Evolutionary conservation across 2,329 filamentous ascomycete species (phyloP).

Genomic region (Camillea tinctor): DNA sequence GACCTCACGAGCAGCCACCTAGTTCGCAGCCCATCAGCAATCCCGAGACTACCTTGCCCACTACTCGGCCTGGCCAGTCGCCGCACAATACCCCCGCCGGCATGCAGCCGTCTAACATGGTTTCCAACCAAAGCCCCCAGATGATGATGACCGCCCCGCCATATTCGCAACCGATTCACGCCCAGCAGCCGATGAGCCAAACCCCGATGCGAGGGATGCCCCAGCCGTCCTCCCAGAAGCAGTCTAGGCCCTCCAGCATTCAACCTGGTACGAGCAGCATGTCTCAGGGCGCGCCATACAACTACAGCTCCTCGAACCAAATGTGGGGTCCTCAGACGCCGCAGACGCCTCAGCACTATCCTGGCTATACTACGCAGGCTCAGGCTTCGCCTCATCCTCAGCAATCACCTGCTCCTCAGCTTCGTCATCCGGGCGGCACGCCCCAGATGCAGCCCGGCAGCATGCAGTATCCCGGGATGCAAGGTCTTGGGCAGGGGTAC

Average conservation of each 20-base stretch:
- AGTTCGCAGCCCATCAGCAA: slow-evolving; percentile 47
- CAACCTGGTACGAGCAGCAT: slow-evolving; percentile 53
- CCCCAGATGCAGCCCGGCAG: slow-evolving; percentile 54
- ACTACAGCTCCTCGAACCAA: slow-evolving; percentile 59
- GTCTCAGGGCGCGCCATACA: slow-evolving; percentile 56
- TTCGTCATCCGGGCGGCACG: slow-evolving; percentile 55
- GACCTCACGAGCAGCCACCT: slow-evolving; percentile 74
- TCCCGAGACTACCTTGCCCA: slow-evolving; percentile 44
- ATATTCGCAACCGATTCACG: slow-evolving; percentile 70
- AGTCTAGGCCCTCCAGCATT: slow-evolving; percentile 63
- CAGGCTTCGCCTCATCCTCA: slow-evolving; percentile 50
- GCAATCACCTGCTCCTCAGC: slow-evolving; percentile 57
- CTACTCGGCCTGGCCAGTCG: slow-evolving; percentile 55
- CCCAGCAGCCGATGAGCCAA: slow-evolving; percentile 70
- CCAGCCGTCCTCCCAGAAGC: slow-evolving; percentile 61
- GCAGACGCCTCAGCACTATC: slow-evolving; percentile 59
- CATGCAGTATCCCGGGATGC: slow-evolving; percentile 64
- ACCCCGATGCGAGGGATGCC: slow-evolving; percentile 70
- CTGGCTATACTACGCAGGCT: slow-evolving; percentile 52
- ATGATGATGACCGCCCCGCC: slow-evolving; percentile 64
- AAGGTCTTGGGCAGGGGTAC: slow-evolving; percentile 58
- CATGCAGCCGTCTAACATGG: slow-evolving; percentile 55
- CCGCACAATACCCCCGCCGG: slow-evolving; percentile 56
- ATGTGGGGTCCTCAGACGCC: slow-evolving; percentile 65
- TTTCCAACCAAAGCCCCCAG: slow-evolving; percentile 63